Conservation (phyloP, 306 rosid genomes). For the Coriaria nepalensis region DNA sequence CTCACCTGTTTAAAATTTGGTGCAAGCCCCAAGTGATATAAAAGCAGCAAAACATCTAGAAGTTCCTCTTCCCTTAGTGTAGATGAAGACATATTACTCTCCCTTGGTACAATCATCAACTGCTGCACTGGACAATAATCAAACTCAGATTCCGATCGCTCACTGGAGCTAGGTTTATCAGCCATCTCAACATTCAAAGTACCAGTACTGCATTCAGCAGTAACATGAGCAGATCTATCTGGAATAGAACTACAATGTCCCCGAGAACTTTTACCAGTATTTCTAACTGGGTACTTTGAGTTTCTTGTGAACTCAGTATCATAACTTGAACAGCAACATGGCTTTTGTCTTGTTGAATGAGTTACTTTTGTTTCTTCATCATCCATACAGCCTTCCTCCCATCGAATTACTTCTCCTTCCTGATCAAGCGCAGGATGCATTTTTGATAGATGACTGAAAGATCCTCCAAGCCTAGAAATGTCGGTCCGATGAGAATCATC, state of each 20-base stretch:
- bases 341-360: constrained; percentile 70
- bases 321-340: constrained; percentile 84
- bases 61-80: constrained; percentile 79
- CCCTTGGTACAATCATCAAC: constrained; percentile 50
- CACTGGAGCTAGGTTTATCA: constrained; percentile 87
- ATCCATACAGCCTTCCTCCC: constrained; percentile 98
- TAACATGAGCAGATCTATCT: constrained; percentile 75
- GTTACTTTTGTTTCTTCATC: constrained; percentile 63
- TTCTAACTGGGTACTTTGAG: constrained; percentile 50
- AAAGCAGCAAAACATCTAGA: constrained; percentile 65
- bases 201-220: constrained; percentile 72
- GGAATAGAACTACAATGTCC: constrained; percentile 56
- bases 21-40: constrained; percentile 83
- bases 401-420: constrained; percentile 57
- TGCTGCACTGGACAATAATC: constrained; percentile 40
- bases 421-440: constrained; percentile 39
- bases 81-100: constrained; percentile 51
- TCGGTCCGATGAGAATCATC: constrained; percentile 54
- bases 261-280: constrained; percentile 51
- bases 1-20: constrained; percentile 89
- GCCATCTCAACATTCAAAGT: constrained; percentile 69
- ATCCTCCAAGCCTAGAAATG: constrained; percentile 91
- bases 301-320: constrained; percentile 57
- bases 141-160: constrained; percentile 71
- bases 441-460: constrained; percentile 63